Evolutionary conservation across 192 early-diverging fungal genomes (phyloP).

Genomic region (Backusella australiensis): DNA sequence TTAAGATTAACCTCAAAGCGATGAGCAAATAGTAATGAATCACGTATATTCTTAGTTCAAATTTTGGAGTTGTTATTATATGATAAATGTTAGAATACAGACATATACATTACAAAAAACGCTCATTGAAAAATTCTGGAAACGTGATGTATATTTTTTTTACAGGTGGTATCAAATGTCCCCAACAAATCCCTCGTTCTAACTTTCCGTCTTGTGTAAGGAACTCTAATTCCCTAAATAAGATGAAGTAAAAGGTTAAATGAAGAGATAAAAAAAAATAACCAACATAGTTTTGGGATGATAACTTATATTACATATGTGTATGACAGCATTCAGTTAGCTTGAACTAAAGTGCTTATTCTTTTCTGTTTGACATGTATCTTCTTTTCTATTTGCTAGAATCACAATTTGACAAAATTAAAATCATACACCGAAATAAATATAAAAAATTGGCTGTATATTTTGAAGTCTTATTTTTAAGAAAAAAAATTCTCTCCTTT

Average conservation of each 20-base stretch:
- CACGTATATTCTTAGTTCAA: background rate
- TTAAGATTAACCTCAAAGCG: background rate
- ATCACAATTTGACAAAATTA: slow-evolving; percentile 1
- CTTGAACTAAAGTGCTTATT: background rate
- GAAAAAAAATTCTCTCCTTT: background rate
- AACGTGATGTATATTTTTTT: background rate
- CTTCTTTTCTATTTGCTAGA: background rate
- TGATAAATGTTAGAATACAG: background rate
- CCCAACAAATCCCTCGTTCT: background rate
- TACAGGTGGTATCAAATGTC: background rate
- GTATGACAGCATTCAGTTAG: background rate
- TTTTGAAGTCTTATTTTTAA: background rate
- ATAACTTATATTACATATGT: background rate
- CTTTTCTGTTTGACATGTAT: slow-evolving; percentile 5
- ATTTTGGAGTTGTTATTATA: background rate
- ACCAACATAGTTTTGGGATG: background rate
- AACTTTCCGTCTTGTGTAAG: background rate
- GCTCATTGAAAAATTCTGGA: background rate
- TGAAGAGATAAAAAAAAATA: background rate
- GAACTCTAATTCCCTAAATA: background rate
- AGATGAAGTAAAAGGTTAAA: background rate
- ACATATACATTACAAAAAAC: background rate
- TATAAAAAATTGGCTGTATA: slow-evolving; percentile 3
- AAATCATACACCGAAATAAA: slow-evolving; percentile 1
- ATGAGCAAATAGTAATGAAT: background rate